Percentiles rank a stretch among this genome's conserved stretches.
These are phyloP conservation scores for Phialocephala subalpina DNA, from an alignment of 2,329 filamentous ascomycete genomes.

Conservation along the genomic window DNA sequence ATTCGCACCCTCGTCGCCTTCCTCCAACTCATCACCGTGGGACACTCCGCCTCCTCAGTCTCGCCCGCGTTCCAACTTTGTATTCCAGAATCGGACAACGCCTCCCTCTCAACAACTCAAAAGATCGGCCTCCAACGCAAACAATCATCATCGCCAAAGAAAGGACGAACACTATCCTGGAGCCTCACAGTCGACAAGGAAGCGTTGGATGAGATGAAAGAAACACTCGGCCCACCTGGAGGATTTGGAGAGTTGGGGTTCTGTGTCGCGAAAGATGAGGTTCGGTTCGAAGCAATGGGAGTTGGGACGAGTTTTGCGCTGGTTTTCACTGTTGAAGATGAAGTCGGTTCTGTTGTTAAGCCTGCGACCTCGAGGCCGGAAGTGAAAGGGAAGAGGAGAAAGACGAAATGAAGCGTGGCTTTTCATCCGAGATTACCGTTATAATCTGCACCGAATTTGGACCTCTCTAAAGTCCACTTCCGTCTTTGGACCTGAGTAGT, in stretches of 20 bases:
- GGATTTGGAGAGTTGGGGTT: slow-evolving; percentile 33
- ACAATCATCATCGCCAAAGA: slow-evolving; percentile 7
- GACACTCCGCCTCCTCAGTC: background rate
- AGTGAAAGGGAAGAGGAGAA: background rate
- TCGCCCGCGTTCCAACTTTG: background rate
- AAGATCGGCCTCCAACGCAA: slow-evolving; percentile 9
- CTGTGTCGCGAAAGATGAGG: slow-evolving; percentile 21
- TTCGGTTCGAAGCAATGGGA: slow-evolving; percentile 29
- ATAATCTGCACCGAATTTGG: too few species aligned
- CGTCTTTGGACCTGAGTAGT: too few species aligned
- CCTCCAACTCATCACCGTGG: slow-evolving; percentile 4
- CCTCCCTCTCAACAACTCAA: slow-evolving; percentile 3
- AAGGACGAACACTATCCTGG: slow-evolving; percentile 26
- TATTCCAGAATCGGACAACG: background rate
- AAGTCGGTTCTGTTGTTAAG: background rate
- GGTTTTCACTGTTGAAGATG: slow-evolving; percentile 3
- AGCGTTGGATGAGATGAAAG: slow-evolving; percentile 32
- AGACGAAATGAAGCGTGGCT: background rate
- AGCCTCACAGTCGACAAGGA: slow-evolving; percentile 25
- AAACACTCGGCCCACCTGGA: slow-evolving; percentile 30
- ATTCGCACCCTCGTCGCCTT: background rate
- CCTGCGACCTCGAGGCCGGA: background rate
- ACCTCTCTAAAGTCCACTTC: too few species aligned
- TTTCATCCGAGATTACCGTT: too few species aligned
- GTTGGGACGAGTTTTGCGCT: slow-evolving; percentile 27